These are phyloP conservation scores for Phytophthora crassamura DNA, from an alignment of 352 stramenopile genomes.

Conservation along the genomic window DNA sequence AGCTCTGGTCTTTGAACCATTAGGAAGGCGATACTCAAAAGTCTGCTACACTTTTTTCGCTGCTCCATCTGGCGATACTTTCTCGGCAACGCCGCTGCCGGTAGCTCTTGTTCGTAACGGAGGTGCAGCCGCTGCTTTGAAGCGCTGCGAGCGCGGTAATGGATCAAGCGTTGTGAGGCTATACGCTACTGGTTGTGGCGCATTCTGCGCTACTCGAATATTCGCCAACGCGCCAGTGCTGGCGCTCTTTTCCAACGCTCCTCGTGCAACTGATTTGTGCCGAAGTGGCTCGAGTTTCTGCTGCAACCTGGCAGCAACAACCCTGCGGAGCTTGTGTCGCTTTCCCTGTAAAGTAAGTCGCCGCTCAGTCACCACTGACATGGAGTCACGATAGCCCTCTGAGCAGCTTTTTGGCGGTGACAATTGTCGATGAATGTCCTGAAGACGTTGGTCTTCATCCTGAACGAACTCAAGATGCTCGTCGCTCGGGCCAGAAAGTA, in stretches of 20 bases:
- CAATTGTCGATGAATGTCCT: constrained; percentile 24
- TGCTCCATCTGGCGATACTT: background rate
- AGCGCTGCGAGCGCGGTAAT: constrained; percentile 25
- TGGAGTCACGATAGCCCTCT: background rate
- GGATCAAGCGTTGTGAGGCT: constrained; percentile 55
- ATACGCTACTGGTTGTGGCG: constrained; percentile 51
- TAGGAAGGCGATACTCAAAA: background rate
- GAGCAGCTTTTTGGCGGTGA: constrained; percentile 17
- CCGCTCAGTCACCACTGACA: constrained; percentile 19
- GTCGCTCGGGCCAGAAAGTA: constrained; percentile 36
- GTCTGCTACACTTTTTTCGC: background rate
- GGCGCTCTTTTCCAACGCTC: constrained; percentile 22
- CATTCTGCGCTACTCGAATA: constrained; percentile 35
- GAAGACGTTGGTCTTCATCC: constrained; percentile 48
- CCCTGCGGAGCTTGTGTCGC: constrained; percentile 30
- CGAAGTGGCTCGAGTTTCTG: constrained; percentile 40
- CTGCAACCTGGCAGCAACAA: constrained; percentile 31
- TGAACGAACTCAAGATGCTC: constrained; percentile 55
- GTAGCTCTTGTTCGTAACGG: constrained; percentile 2
- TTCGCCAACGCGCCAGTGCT: constrained; percentile 23
- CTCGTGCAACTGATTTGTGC: constrained; percentile 24
- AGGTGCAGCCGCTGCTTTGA: constrained; percentile 14
- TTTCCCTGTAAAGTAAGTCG: constrained; percentile 32
- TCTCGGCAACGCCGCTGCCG: constrained; percentile 2
- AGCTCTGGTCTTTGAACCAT: no score